These are phyloP conservation scores for Penicillium sclerotiorum DNA, from an alignment of 2,329 filamentous ascomycete species.

Conservation along the genomic window DNA sequence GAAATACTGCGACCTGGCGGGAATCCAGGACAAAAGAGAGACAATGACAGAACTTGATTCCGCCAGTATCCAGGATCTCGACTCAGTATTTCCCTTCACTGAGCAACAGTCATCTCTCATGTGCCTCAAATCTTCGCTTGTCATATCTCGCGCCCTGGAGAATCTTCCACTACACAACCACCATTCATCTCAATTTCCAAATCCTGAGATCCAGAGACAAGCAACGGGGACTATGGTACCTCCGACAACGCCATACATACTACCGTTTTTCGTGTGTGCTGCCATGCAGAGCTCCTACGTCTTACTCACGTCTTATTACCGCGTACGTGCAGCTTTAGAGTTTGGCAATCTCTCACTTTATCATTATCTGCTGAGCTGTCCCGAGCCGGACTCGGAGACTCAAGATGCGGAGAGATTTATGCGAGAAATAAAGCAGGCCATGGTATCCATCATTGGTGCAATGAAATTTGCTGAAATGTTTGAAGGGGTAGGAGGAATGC, in stretches of 20 bases:
- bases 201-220: not conserved
- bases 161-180: not conserved
- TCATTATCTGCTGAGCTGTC: not conserved
- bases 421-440: constrained; percentile 1
- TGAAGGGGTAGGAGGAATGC: not conserved
- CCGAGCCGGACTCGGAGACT: not conserved
- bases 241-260: not conserved
- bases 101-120: not conserved
- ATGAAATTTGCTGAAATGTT: not conserved
- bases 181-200: not conserved
- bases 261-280: not conserved
- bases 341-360: not conserved
- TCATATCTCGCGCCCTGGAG: not conserved
- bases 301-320: not conserved
- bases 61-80: not conserved
- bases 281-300: not conserved
- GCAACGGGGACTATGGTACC: too few relatives aligned
- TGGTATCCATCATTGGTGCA: not conserved
- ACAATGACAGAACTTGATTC: not conserved
- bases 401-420: constrained; percentile 1
- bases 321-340: not conserved
- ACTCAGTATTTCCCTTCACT: not conserved
- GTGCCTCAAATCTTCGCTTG: not conserved
- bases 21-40: not conserved
- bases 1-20: constrained; percentile 4